Evolutionary conservation across 1,139 yeast genomes (phyloP).

Genomic region (Pichia sp.): DNA sequence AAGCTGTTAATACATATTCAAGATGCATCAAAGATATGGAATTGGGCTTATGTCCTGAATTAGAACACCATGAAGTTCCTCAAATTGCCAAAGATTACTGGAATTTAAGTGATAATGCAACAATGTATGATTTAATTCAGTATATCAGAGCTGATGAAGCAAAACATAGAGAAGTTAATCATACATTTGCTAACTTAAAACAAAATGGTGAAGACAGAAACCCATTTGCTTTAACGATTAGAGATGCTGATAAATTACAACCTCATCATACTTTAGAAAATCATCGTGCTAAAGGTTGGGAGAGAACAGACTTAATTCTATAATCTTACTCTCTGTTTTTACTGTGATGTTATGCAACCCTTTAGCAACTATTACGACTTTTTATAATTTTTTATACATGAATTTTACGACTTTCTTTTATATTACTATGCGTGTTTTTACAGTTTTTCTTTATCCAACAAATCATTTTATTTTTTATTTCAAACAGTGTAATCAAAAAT

Average conservation of each 20-base stretch:
- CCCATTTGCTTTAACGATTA: conserved; percentile 54
- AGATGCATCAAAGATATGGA: conserved; percentile 53
- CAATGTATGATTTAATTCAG: conserved; percentile 54
- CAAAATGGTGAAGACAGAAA: conserved; percentile 49
- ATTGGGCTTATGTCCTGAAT: conserved; percentile 44
- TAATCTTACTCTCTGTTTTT: neutral
- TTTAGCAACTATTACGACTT: neutral
- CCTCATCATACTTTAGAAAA: conserved; percentile 48
- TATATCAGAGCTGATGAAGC: conserved; percentile 63
- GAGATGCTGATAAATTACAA: conserved; percentile 37
- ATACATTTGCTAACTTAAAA: conserved; percentile 62
- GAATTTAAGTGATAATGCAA: conserved; percentile 46
- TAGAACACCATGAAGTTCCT: conserved; percentile 42
- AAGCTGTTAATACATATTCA: conserved; percentile 67
- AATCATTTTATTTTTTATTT: neutral
- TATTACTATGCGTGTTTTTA: too few species aligned
- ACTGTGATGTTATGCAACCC: neutral
- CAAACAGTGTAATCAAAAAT: neutral
- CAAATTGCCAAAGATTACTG: conserved; percentile 59
- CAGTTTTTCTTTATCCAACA: too few species aligned
- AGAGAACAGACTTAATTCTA: conserved; percentile 42
- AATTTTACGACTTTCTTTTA: too few species aligned
- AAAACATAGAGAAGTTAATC: conserved; percentile 72
- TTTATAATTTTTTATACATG: neutral
- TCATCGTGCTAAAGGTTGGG: conserved; percentile 56